A percentile compares a stretch with the other conserved stretches of the same genome.
Evolutionary conservation across 2,329 filamentous ascomycete species (phyloP).

Genomic region (Colletotrichum filicis): DNA sequence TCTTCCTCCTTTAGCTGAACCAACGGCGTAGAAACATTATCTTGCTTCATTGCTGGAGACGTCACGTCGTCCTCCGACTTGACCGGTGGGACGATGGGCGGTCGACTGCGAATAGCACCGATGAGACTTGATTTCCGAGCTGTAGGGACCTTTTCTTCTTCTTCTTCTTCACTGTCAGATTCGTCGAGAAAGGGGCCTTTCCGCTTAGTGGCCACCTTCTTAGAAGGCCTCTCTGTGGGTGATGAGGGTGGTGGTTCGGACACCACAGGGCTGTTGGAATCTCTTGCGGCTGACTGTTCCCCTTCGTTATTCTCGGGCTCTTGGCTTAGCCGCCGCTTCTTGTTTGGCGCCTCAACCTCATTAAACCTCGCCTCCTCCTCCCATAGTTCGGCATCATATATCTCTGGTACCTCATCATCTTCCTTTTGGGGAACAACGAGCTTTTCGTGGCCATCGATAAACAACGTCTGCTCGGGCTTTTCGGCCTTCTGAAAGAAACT

Average conservation of each 20-base stretch:
- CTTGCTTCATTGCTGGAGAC: neutral
- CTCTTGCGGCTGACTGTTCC: neutral
- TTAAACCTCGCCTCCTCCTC: constrained; percentile 41
- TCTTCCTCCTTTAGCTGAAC: neutral
- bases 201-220: constrained; percentile 39
- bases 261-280: neutral
- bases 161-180: constrained; percentile 67
- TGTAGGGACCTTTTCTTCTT: constrained; percentile 41
- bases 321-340: constrained; percentile 55
- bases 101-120: neutral
- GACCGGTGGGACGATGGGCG: neutral
- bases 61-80: neutral
- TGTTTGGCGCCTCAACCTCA: constrained; percentile 49
- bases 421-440: neutral
- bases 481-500: constrained; percentile 80
- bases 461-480: constrained; percentile 68
- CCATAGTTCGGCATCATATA: constrained; percentile 18
- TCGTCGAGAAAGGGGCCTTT: constrained; percentile 77
- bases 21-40: neutral
- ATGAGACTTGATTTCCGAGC: neutral
- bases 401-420: constrained; percentile 16
- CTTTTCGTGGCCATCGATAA: constrained; percentile 48
- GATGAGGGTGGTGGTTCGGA: constrained; percentile 13
- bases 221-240: constrained; percentile 8
- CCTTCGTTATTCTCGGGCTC: constrained; percentile 26